Conservation (phyloP, 1,284 basidiomycete genomes). For the Ceratobasidium sp. region DNA sequence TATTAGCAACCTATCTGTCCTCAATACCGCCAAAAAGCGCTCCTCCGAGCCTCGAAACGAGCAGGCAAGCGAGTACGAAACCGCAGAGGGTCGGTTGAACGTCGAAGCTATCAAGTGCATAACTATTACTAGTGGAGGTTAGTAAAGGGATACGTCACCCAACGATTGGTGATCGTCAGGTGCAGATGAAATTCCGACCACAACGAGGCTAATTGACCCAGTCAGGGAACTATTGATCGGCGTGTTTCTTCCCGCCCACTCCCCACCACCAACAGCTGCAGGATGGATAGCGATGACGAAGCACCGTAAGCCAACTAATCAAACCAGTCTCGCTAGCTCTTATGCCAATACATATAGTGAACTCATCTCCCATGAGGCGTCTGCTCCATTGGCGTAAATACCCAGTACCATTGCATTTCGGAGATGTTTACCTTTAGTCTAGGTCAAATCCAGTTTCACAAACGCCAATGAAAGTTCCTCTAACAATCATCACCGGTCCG, state of each 20-base stretch:
- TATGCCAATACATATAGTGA: conserved; percentile 4
- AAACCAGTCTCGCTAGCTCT: background rate
- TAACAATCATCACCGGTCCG: conserved; percentile 92
- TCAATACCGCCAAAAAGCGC: conserved; percentile 35
- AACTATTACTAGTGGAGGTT: background rate
- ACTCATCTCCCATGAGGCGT: background rate
- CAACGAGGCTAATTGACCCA: background rate
- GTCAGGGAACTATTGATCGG: conserved; percentile 4
- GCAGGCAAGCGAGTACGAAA: conserved; percentile 37
- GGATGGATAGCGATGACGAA: conserved; percentile 39
- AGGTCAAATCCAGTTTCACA: background rate
- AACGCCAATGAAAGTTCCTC: conserved; percentile 62
- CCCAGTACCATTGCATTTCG: background rate
- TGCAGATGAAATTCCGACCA: background rate
- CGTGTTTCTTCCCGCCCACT: too few species aligned
- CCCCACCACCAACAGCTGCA: background rate
- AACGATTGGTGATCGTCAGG: conserved; percentile 12
- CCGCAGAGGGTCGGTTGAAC: conserved; percentile 37
- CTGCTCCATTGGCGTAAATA: background rate
- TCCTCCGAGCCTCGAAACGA: conserved; percentile 22
- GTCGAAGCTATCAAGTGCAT: conserved; percentile 36
- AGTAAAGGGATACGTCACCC: conserved; percentile 11
- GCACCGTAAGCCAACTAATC: conserved; percentile 30
- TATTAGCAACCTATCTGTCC: conserved; percentile 29
- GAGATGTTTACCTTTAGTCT: background rate